A percentile compares a stretch with the other conserved stretches of the same genome.
phyloP scores from a whole-genome alignment of 2,329 filamentous ascomycete species.

The Fusarium abutilonis region DNA sequence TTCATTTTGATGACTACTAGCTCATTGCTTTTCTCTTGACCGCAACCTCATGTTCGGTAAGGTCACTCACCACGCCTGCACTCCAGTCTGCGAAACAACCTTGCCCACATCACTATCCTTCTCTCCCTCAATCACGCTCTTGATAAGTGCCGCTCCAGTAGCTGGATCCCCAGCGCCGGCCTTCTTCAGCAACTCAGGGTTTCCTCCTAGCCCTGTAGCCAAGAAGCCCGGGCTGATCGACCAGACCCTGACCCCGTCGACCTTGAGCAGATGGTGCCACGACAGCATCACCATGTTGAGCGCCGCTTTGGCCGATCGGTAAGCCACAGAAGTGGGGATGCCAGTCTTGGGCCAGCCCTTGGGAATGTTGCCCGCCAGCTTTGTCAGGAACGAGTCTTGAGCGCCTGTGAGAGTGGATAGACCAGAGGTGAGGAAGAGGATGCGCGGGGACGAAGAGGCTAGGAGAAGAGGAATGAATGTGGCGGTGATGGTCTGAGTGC shows the following conservation, averaged over 20 bases:
- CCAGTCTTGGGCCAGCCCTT: slow-evolving; percentile 63
- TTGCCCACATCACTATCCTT: slow-evolving; percentile 55
- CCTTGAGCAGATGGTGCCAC: slow-evolving; percentile 56
- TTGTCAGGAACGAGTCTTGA: slow-evolving; percentile 40
- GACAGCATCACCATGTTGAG: slow-evolving; percentile 52
- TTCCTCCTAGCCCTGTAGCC: slow-evolving; percentile 57
- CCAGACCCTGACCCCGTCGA: slow-evolving; percentile 63
- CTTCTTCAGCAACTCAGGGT: slow-evolving; percentile 46
- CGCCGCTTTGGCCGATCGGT: slow-evolving; percentile 42
- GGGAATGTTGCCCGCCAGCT: slow-evolving; percentile 39
- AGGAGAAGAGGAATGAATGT: slow-evolving; percentile 58
- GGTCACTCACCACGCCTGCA: slow-evolving; percentile 47
- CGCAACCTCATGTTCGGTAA: not conserved
- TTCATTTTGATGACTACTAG: not conserved
- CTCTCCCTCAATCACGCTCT: slow-evolving; percentile 54
- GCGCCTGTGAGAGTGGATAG: slow-evolving; percentile 52
- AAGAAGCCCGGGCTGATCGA: slow-evolving; percentile 59
- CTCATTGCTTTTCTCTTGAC: not conserved
- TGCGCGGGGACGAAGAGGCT: slow-evolving; percentile 52
- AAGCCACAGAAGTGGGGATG: slow-evolving; percentile 48
- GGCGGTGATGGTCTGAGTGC: slow-evolving; percentile 55
- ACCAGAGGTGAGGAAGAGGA: slow-evolving; percentile 61
- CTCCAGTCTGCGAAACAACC: slow-evolving; percentile 46
- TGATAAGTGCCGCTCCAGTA: slow-evolving; percentile 52
- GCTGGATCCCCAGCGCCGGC: slow-evolving; percentile 50